Evolutionary conservation across 305 asterid species (phyloP).

Genomic region (Salvia sclarea): DNA sequence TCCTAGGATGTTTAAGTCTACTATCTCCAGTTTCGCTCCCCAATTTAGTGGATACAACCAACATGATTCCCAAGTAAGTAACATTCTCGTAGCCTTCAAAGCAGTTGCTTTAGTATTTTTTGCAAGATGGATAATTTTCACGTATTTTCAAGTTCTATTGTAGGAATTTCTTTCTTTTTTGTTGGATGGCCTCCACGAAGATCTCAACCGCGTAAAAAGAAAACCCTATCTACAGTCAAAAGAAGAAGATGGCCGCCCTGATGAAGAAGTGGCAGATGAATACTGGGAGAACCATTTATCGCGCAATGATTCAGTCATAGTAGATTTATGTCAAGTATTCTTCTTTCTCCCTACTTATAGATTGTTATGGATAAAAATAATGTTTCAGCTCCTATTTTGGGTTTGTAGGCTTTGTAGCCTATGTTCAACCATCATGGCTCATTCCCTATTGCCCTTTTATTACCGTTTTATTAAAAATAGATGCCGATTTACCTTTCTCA

Average conservation of each 20-base stretch:
- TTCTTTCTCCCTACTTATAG: slow-evolving; percentile 26
- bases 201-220: slow-evolving; percentile 74
- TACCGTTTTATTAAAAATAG: background rate
- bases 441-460: background rate
- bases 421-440: slow-evolving; percentile 6
- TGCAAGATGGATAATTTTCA: slow-evolving; percentile 14
- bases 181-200: slow-evolving; percentile 92
- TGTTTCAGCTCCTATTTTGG: slow-evolving; percentile 7
- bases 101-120: slow-evolving; percentile 7
- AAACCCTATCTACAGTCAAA: slow-evolving; percentile 63
- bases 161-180: slow-evolving; percentile 82
- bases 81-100: slow-evolving; percentile 16
- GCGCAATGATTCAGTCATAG: slow-evolving; percentile 75
- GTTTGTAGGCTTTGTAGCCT: slow-evolving; percentile 3
- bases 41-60: slow-evolving; percentile 73
- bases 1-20: slow-evolving; percentile 65
- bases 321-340: slow-evolving; percentile 69
- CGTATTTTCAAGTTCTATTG: slow-evolving; percentile 14
- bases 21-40: slow-evolving; percentile 64
- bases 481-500: slow-evolving; percentile 22
- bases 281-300: slow-evolving; percentile 75
- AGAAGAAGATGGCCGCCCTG: slow-evolving; percentile 59
- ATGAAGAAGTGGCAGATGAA: slow-evolving; percentile 77
- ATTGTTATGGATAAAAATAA: slow-evolving; percentile 10
- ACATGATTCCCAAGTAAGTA: slow-evolving; percentile 84